Evolutionary conservation across 164 flowering plant genomes (phyloP), one percentile per base, ranked within the genome.

Genomic region (Vitis labrusca): DNA sequence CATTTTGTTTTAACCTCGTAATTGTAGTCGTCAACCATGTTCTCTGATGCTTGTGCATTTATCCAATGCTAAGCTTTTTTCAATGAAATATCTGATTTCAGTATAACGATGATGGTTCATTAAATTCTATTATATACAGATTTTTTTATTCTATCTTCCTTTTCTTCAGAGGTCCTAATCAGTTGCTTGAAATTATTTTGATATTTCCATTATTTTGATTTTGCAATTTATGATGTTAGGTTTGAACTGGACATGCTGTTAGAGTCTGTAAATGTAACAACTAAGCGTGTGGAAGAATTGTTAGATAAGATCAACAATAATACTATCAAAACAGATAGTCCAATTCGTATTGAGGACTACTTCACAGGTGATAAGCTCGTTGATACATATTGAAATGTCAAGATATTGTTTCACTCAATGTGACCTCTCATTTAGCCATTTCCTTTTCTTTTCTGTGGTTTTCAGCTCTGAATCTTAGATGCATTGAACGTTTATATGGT

Each of bases 191-290:
- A 51, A 50, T 48, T 37, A 37, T 23, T 23, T 23, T 23, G 44
- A 32, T 32, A 3, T 32, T 32, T 32, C 44, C 7, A 3, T 32
- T 2, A 32, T 32, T 37, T 37, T 37, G 44, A 37, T 37, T 3
- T 37, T 37, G 5, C 44, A 37, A 19, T 64, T 57, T 63, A 48
- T 74, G 57, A 17, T 77, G 48, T 66, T 81, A 95, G 99, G 85
- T 95, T 93, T 84, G 99, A 95, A 67, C 84, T 95, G 68, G 99
- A 95, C 77, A 95, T 95, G 98, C 77, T 95, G 75, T 76, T 95
- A 68, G 99, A 95, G 67, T 95, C 98, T 48, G 96, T 89, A 12
- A 91, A 85, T 73, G 82, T 70, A 55, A 85, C 98, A 47, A 85
- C 90, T 16, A 91, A 83, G 81, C 92, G 87, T 61, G 98, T 89